phyloP scores from a whole-genome alignment of 768 basidiomycete species.

The Tulasnella sp. region DNA sequence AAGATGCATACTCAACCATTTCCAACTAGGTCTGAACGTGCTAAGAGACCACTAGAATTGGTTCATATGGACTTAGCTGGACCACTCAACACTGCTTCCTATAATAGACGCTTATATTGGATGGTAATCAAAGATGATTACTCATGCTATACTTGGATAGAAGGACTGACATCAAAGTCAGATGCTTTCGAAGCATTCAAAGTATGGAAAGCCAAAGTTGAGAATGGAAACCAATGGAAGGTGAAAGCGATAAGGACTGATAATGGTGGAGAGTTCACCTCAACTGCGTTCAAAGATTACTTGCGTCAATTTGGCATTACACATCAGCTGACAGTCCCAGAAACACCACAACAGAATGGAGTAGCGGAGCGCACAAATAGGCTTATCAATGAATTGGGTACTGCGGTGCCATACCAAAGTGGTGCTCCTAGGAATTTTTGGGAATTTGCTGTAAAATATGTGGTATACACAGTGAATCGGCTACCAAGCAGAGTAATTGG shows the following conservation, averaged over 20 bases:
- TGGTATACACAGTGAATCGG: no score
- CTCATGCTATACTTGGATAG: neutral
- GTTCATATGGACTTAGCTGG: neutral
- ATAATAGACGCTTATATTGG: neutral
- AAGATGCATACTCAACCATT: neutral
- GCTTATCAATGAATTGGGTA: neutral
- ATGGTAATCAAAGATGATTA: neutral
- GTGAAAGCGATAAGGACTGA: neutral
- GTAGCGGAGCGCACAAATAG: neutral
- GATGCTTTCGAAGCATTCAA: neutral
- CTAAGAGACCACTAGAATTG: neutral
- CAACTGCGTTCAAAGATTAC: neutral
- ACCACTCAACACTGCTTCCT: neutral
- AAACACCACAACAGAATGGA: neutral
- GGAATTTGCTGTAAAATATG: no score
- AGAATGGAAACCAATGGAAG: neutral
- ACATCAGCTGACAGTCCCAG: neutral
- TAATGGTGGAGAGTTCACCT: neutral
- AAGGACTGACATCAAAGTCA: neutral
- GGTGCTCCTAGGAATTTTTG: no score
- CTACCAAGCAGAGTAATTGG: no score
- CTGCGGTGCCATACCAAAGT: no score
- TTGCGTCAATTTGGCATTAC: neutral
- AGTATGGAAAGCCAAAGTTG: neutral
- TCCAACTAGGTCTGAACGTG: neutral